Evolutionary conservation across 805 yeast genomes (phyloP).

Genomic region (Spathaspora girioi): DNA sequence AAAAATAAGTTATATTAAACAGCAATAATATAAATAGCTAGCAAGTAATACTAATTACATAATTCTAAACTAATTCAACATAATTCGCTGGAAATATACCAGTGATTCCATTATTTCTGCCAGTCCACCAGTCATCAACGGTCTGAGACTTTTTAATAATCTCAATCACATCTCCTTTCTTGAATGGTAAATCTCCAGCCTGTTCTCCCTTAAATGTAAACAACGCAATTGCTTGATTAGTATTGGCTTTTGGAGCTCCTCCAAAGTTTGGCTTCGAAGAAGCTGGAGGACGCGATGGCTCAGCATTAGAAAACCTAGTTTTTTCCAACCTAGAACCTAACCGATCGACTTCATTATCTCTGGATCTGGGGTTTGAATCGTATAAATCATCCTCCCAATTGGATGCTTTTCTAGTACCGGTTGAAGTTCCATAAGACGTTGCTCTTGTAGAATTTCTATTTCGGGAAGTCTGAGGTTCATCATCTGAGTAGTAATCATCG

Average conservation of each 20-base stretch:
- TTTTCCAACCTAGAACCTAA: conserved; percentile 32
- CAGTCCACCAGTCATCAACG: conserved; percentile 99
- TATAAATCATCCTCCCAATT: conserved; percentile 88
- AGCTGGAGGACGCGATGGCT: conserved; percentile 34
- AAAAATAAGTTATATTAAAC: background rate
- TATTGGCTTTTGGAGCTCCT: conserved; percentile 29
- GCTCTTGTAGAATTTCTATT: conserved; percentile 17
- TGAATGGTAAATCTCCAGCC: conserved; percentile 87
- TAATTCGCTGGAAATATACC: conserved; percentile 98
- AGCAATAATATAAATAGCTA: background rate
- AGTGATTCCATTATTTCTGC: conserved; percentile 73
- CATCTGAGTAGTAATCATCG: conserved; percentile 33
- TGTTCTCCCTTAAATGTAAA: conserved; percentile 90
- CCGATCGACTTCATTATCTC: conserved; percentile 31
- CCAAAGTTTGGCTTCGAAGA: conserved; percentile 41
- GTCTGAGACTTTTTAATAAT: conserved; percentile 83
- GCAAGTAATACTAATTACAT: background rate
- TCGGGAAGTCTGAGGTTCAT: conserved; percentile 30
- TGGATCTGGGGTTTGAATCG: conserved; percentile 42
- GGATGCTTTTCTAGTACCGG: conserved; percentile 26
- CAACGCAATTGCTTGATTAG: conserved; percentile 85
- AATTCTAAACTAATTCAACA: conserved; percentile 64
- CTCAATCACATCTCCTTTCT: conserved; percentile 90
- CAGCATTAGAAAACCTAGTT: conserved; percentile 18
- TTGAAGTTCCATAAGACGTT: conserved; percentile 8